Base-by-base conservation (phyloP, 1,284 basidiomycete genomes). In the Naganishia albida region DNA sequence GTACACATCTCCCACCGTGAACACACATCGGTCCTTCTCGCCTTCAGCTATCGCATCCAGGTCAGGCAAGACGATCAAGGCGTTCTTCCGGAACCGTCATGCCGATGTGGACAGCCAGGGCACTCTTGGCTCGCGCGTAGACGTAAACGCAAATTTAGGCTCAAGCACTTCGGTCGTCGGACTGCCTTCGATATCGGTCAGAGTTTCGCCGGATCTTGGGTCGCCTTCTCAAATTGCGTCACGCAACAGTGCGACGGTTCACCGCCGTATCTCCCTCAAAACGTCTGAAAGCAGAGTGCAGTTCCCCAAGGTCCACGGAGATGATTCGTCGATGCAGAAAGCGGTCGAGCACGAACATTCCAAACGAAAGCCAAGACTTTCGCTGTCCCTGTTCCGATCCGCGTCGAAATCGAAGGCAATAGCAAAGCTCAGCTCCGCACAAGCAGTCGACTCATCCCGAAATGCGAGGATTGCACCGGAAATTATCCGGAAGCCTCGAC, bases 51-150 rank as follows among this genome's bases (percentile, higher is more conserved):
- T 60, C 13, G 57, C 46, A 26, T 34, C 46, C 15, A 39, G 39
- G 25, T 60, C 57, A 18, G 46, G 57, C 20, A 60, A 60, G 39
- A 48, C 46, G 34, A 60, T 50, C 57, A 60, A 60, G 30, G 57
- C 57, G 23, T 60, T 60, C 34, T 60, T 60, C 34, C 26, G 39
- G 23, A 18, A 60, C 49, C 57, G 57, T 25, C 46, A 40, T 34
- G 34, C 34, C 34, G 34, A 34, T 34, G 34, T 10, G 34, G 34
- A 34, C 34, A 6, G 6, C 34, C 6, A 34, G 6, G 34, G 34
- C 6, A 34, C 34, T 4, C 34, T 34, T 34, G 6, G 10, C 4
- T 34, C 34, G 10, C 34, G 10, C 34, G 34, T 34, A 4, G 34
- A 10, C 34, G 6, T 34, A 10, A 4, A 34, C 34, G 34, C 34